These are phyloP conservation scores for Scytalidium sp. DNA, from an alignment of 2,329 filamentous ascomycete genomes.

Conservation along the genomic window DNA sequence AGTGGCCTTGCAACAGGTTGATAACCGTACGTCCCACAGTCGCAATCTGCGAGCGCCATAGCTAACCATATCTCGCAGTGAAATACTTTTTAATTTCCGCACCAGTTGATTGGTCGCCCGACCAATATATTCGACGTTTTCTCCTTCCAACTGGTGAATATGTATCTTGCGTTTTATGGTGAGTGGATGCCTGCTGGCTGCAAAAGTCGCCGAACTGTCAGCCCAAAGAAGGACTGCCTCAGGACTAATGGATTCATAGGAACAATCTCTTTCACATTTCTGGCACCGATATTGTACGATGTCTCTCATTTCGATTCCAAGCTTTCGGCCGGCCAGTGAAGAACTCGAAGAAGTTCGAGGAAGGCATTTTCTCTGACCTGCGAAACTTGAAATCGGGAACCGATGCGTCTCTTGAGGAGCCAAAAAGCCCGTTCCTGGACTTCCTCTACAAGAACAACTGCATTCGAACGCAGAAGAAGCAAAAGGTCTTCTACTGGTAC, in stretches of 20 bases:
- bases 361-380: conserved; percentile 98
- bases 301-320: conserved; percentile 96
- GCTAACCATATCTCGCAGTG: conserved; percentile 51
- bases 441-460: conserved; percentile 99
- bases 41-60: conserved; percentile 12
- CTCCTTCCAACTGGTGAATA: conserved; percentile 97
- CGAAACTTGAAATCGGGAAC: conserved; percentile 98
- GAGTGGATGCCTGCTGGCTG: conserved; percentile 23
- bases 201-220: conserved; percentile 9
- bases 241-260: conserved; percentile 45
- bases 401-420: conserved; percentile 96
- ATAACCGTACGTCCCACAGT: conserved; percentile 73
- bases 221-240: not conserved
- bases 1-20: conserved; percentile 95
- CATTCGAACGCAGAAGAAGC: conserved; percentile 99
- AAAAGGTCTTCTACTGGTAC: conserved; percentile 99
- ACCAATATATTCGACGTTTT: conserved; percentile 96
- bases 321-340: conserved; percentile 97
- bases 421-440: conserved; percentile 96
- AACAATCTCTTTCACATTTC: conserved; percentile 99
- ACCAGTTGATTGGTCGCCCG: conserved; percentile 93
- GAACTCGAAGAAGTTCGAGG: conserved; percentile 99
- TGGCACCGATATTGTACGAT: conserved; percentile 97
- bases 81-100: conserved; percentile 99
- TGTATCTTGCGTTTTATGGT: conserved; percentile 96